A percentile compares a stretch with the other conserved stretches of the same genome.
Conservation (phyloP, 2,329 filamentous ascomycete genomes). For the Xylaria sp. region DNA sequence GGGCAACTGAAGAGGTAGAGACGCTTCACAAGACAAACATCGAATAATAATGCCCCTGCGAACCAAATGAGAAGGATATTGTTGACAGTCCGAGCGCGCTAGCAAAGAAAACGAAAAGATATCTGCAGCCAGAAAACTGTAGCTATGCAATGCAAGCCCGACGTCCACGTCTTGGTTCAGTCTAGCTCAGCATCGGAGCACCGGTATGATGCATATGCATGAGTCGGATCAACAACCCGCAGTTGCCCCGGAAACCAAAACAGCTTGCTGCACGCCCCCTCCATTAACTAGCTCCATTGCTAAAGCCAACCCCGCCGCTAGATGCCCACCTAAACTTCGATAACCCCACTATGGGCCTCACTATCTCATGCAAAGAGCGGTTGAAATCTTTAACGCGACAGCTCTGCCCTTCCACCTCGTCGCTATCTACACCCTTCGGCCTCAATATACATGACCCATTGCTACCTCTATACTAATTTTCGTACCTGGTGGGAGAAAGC, state of each 20-base stretch:
- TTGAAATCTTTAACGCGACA: slow-evolving; percentile 17
- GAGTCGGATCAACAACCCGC: slow-evolving; percentile 33
- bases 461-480: background rate
- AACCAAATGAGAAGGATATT: slow-evolving; percentile 26
- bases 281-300: slow-evolving; percentile 3
- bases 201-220: slow-evolving; percentile 13
- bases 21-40: slow-evolving; percentile 28
- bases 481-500: background rate
- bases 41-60: slow-evolving; percentile 11
- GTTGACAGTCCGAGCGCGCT: slow-evolving; percentile 14
- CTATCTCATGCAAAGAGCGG: background rate
- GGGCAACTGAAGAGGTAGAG: slow-evolving; percentile 16
- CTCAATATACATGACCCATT: background rate
- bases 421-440: background rate
- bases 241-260: slow-evolving; percentile 38
- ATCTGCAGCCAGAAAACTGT: slow-evolving; percentile 7
- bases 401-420: background rate
- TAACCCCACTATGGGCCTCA: slow-evolving; percentile 27
- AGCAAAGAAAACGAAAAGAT: slow-evolving; percentile 14
- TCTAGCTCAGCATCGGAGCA: slow-evolving; percentile 2
- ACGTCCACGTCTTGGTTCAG: slow-evolving; percentile 13
- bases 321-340: slow-evolving; percentile 1
- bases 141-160: slow-evolving; percentile 10
- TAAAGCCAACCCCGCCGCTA: slow-evolving; percentile 26
- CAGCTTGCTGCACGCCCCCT: slow-evolving; percentile 10